Percentiles rank a stretch among this genome's conserved stretches.
phyloP scores from a whole-genome alignment of 2,329 filamentous ascomycete species.

The Sarocladium kiliense region DNA sequence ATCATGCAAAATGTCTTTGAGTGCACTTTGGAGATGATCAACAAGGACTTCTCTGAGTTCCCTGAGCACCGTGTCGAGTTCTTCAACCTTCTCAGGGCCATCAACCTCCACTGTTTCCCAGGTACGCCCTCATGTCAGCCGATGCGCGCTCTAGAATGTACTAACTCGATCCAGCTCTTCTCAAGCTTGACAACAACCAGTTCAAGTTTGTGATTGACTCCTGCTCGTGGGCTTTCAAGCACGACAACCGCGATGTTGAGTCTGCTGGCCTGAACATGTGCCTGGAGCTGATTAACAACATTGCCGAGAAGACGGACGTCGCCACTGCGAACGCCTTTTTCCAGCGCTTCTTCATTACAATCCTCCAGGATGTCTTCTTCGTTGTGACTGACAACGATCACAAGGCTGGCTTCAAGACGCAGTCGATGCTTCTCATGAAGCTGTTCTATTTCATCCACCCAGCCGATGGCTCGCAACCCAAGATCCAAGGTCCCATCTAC shows the following conservation, averaged over 20 bases:
- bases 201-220: slow-evolving; percentile 99
- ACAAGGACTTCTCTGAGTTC: slow-evolving; percentile 99
- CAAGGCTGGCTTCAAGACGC: slow-evolving; percentile 98
- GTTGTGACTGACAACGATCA: slow-evolving; percentile 96
- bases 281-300: slow-evolving; percentile 93
- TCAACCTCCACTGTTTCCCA: slow-evolving; percentile 96
- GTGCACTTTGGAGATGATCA: slow-evolving; percentile 99
- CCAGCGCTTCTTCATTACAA: slow-evolving; percentile 93
- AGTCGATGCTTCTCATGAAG: slow-evolving; percentile 86
- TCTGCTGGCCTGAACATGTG: slow-evolving; percentile 97
- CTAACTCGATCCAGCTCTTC: slow-evolving; percentile 50
- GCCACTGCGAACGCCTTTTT: slow-evolving; percentile 92
- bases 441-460: slow-evolving; percentile 95
- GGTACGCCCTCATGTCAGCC: slow-evolving; percentile 32
- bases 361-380: slow-evolving; percentile 97
- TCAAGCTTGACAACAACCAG: slow-evolving; percentile 91
- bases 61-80: slow-evolving; percentile 99
- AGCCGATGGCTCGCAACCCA: slow-evolving; percentile 62
- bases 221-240: slow-evolving; percentile 99
- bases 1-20: slow-evolving; percentile 99
- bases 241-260: slow-evolving; percentile 97
- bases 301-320: slow-evolving; percentile 84
- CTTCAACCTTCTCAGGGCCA: slow-evolving; percentile 92
- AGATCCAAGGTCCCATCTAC: slow-evolving; percentile 92
- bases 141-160: background rate